These are phyloP conservation scores for Amylocystis lapponica DNA, from an alignment of 768 basidiomycete species.

Conservation along the genomic window DNA sequence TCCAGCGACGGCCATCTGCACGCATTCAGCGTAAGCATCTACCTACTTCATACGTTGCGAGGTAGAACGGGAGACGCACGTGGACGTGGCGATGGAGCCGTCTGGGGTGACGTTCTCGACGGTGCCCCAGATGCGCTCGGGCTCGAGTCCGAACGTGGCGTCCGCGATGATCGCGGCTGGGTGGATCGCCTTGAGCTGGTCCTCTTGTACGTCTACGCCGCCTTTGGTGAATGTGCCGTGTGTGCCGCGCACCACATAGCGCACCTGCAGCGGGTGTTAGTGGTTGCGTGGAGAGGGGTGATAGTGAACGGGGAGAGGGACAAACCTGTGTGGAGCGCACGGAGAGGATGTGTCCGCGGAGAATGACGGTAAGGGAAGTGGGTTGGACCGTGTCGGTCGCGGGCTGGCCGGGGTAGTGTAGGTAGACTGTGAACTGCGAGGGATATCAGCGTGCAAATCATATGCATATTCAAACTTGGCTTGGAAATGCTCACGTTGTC, in stretches of 20 bases:
- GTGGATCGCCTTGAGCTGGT: slow-evolving; percentile 56
- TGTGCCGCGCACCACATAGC: slow-evolving; percentile 68
- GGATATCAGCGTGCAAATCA: slow-evolving; percentile 1
- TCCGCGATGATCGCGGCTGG: slow-evolving; percentile 40
- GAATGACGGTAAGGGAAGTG: slow-evolving; percentile 59
- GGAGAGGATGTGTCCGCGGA: slow-evolving; percentile 66
- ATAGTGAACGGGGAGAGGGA: no score
- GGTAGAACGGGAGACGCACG: slow-evolving; percentile 16
- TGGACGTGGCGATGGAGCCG: slow-evolving; percentile 29
- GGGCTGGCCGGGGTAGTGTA: slow-evolving; percentile 14
- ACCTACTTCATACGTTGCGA: background rate
- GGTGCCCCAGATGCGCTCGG: slow-evolving; percentile 55
- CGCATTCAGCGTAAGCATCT: background rate
- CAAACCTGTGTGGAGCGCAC: slow-evolving; percentile 57
- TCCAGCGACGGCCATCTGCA: slow-evolving; percentile 58
- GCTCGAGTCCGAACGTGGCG: slow-evolving; percentile 52
- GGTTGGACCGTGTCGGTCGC: slow-evolving; percentile 14
- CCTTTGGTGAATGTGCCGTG: slow-evolving; percentile 69
- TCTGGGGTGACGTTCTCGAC: slow-evolving; percentile 51
- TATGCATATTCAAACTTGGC: background rate
- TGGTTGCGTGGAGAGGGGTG: no score
- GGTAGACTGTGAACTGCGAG: slow-evolving; percentile 13
- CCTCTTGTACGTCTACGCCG: slow-evolving; percentile 80
- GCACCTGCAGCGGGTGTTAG: no score
- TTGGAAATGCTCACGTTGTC: slow-evolving; percentile 40